Evolutionary conservation across 495 filamentous ascomycete genomes (phyloP).

Genomic region (Neurospora terricola): DNA sequence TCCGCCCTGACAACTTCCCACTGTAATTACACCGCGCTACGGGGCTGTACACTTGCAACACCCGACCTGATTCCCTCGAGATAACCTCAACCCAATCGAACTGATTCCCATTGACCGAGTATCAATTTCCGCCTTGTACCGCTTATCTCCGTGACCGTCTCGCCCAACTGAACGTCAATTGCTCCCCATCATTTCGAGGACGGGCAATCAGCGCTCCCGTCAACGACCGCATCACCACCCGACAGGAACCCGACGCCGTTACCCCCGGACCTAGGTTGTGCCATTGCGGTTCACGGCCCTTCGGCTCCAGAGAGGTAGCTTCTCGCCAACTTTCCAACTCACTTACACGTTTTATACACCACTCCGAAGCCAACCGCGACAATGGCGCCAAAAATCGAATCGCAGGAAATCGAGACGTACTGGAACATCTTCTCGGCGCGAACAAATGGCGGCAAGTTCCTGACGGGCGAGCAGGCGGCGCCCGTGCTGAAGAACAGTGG

Average conservation of each 20-base stretch:
- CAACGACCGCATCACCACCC: not conserved
- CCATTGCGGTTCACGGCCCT: not conserved
- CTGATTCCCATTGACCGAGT: not conserved
- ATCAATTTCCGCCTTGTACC: not conserved
- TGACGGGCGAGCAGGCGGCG: constrained; percentile 86
- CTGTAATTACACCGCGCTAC: not conserved
- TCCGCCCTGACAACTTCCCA: not conserved
- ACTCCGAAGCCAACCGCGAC: constrained; percentile 1
- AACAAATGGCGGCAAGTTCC: constrained; percentile 67
- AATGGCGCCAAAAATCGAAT: constrained; percentile 77
- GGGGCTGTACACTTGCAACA: not conserved
- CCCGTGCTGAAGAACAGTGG: constrained; percentile 93
- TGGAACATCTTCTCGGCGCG: constrained; percentile 97
- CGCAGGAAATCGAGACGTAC: constrained; percentile 93
- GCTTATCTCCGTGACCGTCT: not conserved
- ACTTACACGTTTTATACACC: not conserved
- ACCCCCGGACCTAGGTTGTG: not conserved
- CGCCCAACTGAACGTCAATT: not conserved
- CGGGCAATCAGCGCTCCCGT: not conserved
- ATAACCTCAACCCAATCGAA: not conserved
- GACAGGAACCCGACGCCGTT: not conserved
- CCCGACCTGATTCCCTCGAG: not conserved
- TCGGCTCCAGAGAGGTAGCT: not conserved
- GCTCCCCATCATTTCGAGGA: not conserved
- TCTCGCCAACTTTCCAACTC: not conserved